Conservation (phyloP, 768 basidiomycete genomes). For the Leccinellum luteum region DNA sequence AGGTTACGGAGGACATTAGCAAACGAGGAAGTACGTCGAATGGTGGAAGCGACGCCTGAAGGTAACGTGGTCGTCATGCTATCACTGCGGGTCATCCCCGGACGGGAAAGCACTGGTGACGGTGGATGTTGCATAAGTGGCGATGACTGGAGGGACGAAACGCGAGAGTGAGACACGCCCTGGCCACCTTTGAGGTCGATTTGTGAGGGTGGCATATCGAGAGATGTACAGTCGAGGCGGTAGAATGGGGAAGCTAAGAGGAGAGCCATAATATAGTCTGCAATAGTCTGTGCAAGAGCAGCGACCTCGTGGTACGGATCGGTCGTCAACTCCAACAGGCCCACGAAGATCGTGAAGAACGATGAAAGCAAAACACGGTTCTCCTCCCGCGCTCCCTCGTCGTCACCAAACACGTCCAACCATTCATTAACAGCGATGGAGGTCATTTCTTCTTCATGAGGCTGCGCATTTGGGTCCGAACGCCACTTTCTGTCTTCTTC, state of each 20-base stretch:
- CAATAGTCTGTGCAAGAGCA: conserved; percentile 82
- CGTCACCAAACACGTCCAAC: conserved; percentile 63
- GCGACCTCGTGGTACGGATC: conserved; percentile 95
- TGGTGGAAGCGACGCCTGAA: conserved; percentile 60
- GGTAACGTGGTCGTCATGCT: conserved; percentile 61
- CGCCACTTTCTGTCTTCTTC: conserved; percentile 81
- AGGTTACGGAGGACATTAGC: conserved; percentile 72
- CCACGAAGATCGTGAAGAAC: conserved; percentile 90
- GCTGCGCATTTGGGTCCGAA: conserved; percentile 30
- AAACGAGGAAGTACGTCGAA: conserved; percentile 78
- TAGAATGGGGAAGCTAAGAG: conserved; percentile 88
- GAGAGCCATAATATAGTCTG: conserved; percentile 90
- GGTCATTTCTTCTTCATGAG: conserved; percentile 70
- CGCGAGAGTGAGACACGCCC: conserved; percentile 38
- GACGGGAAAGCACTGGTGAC: conserved; percentile 47
- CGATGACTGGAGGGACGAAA: conserved; percentile 51
- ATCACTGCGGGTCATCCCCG: conserved; percentile 54
- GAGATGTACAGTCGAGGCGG: conserved; percentile 63
- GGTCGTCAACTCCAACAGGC: conserved; percentile 84
- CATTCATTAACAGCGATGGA: conserved; percentile 73
- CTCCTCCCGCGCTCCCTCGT: conserved; percentile 67
- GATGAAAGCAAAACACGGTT: conserved; percentile 84
- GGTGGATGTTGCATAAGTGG: conserved; percentile 43
- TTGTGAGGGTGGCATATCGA: conserved; percentile 48
- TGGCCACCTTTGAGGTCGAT: conserved; percentile 33